A percentile compares a stretch with the other conserved stretches of the same genome.
These are phyloP conservation scores for Cucurbita moschata DNA, from an alignment of 306 rosid species.

Conservation along the genomic window DNA sequence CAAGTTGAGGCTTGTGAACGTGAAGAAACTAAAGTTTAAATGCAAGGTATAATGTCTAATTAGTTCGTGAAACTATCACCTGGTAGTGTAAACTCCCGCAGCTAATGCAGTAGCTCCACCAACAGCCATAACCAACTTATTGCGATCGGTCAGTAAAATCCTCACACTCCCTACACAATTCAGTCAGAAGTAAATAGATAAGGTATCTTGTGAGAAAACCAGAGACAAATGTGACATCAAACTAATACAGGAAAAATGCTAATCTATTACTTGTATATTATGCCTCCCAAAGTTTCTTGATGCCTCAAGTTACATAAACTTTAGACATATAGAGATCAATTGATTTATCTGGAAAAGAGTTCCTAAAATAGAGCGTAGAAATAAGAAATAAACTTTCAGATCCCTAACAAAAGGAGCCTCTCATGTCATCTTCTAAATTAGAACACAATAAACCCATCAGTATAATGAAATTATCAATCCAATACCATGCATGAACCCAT, in stretches of 20 bases:
- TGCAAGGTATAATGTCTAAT: background rate
- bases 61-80: slow-evolving; percentile 25
- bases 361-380: background rate
- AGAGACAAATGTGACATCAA: background rate
- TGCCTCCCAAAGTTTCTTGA: background rate
- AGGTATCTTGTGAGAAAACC: slow-evolving; percentile 1
- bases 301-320: background rate
- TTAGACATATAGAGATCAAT: background rate
- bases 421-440: background rate
- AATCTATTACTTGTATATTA: background rate
- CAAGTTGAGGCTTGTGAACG: background rate
- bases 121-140: slow-evolving; percentile 76
- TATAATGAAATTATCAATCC: background rate
- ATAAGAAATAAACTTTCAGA: background rate
- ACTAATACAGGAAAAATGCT: background rate
- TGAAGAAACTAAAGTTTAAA: background rate
- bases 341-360: background rate
- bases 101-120: slow-evolving; percentile 99
- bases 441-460: background rate
- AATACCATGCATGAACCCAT: background rate
- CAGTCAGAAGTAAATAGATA: slow-evolving; percentile 10
- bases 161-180: slow-evolving; percentile 72
- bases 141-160: slow-evolving; percentile 73
- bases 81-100: slow-evolving; percentile 93
- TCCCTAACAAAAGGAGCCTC: background rate